Evolutionary conservation across 1,284 basidiomycete species (phyloP).

Genomic region (Ganoderma lingzhi): DNA sequence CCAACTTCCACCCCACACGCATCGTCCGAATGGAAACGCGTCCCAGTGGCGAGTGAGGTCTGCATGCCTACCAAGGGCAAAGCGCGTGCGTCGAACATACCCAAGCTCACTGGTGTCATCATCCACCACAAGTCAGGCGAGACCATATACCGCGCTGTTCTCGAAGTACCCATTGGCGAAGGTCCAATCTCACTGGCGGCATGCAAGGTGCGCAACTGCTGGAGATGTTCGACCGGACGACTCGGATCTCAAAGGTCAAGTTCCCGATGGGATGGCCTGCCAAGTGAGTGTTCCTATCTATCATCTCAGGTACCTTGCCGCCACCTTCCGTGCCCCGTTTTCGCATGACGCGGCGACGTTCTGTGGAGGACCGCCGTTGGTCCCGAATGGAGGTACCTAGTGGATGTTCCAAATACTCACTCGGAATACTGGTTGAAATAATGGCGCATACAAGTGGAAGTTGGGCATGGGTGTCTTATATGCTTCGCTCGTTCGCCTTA

Average conservation of each 20-base stretch:
- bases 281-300: slow-evolving; percentile 66
- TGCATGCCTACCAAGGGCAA: slow-evolving; percentile 66
- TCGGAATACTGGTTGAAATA: neutral
- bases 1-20: slow-evolving; percentile 66
- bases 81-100: slow-evolving; percentile 53
- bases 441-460: neutral
- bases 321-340: neutral
- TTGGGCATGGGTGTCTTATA: neutral
- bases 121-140: slow-evolving; percentile 79
- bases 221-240: slow-evolving; percentile 88
- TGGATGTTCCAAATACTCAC: neutral
- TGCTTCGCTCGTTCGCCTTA: neutral
- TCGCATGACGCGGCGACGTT: neutral
- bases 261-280: slow-evolving; percentile 97
- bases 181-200: slow-evolving; percentile 74
- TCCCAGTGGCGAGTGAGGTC: slow-evolving; percentile 55
- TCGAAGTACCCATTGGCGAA: slow-evolving; percentile 78
- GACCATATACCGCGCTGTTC: slow-evolving; percentile 81
- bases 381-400: neutral
- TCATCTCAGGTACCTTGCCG: neutral
- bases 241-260: slow-evolving; percentile 88
- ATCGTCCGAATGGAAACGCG: slow-evolving; percentile 74
- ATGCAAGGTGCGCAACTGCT: slow-evolving; percentile 87
- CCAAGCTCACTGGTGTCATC: slow-evolving; percentile 71
- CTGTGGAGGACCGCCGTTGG: neutral